Conservation (phyloP, 73 alveolate species). For the Tetrahymena thermophila region DNA sequence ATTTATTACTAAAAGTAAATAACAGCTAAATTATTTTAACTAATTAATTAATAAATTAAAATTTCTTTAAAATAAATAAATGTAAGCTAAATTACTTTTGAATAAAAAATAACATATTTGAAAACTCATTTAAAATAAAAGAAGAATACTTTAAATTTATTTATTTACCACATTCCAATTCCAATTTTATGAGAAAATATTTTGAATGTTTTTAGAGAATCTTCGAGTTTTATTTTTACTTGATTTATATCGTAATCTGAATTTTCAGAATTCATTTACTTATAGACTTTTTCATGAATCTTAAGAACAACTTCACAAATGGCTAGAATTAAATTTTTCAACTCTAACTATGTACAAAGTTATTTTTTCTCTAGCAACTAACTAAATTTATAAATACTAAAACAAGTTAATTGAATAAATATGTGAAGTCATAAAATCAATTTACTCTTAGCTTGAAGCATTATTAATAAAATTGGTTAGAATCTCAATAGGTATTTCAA, state of each 20-base stretch:
- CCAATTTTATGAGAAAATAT: not conserved
- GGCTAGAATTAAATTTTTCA: not conserved
- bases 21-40: not conserved
- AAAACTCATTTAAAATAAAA: not conserved
- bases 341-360: not conserved
- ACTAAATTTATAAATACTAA: not conserved
- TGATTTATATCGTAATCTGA: not conserved
- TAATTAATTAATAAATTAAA: not conserved
- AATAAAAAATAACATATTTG: not conserved
- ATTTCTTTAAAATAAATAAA: not conserved
- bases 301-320: not conserved
- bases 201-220: not conserved
- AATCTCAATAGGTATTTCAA: not conserved
- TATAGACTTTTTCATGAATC: not conserved
- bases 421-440: not conserved
- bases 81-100: not conserved
- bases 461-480: not conserved
- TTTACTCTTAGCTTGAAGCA: not conserved
- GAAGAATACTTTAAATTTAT: not conserved
- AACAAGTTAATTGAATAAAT: not conserved
- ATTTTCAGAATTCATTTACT: not conserved
- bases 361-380: not conserved
- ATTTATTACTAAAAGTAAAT: not conserved
- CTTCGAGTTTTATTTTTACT: not conserved
- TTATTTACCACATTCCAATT: not conserved